A percentile compares a stretch with the other conserved stretches of the same genome.
phyloP scores from a whole-genome alignment of 345 rosid genomes.

The Reutealis trisperma region DNA sequence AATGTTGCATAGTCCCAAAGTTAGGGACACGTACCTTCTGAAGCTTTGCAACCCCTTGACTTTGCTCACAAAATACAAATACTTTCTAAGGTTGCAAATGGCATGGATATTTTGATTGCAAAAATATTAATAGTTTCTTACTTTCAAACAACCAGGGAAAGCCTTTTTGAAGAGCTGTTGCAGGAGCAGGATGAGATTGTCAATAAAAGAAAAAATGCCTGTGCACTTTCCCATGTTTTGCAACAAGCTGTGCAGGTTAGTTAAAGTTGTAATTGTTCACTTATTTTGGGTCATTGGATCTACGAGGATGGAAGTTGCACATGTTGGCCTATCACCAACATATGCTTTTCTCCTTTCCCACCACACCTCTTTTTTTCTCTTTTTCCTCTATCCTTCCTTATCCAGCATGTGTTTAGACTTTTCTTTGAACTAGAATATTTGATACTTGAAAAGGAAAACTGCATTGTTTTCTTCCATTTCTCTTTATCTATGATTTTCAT shows the following conservation, averaged over 20 bases:
- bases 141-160: slow-evolving; percentile 28
- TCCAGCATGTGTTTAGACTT: too few species aligned
- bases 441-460: too few species aligned
- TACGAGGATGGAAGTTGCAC: neutral
- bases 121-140: neutral
- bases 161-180: slow-evolving; percentile 38
- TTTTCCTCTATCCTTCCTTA: neutral
- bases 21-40: too few species aligned
- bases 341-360: too few species aligned
- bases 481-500: too few species aligned
- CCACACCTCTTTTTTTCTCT: too few species aligned
- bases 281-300: neutral
- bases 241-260: slow-evolving; percentile 45
- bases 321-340: too few species aligned
- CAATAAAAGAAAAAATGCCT: slow-evolving; percentile 22
- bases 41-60: too few species aligned
- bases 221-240: slow-evolving; percentile 27
- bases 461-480: neutral
- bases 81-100: too few species aligned
- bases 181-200: slow-evolving; percentile 37
- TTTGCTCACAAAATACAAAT: too few species aligned
- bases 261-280: neutral
- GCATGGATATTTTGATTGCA: neutral
- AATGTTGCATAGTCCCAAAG: too few species aligned
- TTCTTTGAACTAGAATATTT: too few species aligned